Evolutionary conservation across 345 rosid species (phyloP).

Genomic region (Salix dunnii): DNA sequence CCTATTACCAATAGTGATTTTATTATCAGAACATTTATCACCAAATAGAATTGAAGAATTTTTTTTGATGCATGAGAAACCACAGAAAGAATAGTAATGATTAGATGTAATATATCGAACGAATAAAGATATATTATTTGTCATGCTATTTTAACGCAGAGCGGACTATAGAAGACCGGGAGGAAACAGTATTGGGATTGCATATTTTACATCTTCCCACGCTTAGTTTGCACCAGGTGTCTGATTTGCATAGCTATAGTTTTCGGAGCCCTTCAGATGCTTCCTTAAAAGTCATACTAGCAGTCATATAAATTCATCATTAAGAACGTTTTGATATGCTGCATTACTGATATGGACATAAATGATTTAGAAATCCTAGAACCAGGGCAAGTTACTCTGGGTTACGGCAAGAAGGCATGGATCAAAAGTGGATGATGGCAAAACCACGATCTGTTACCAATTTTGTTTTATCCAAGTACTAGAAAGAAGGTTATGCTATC

Average conservation of each 20-base stretch:
- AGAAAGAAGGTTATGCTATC: constrained; percentile 2
- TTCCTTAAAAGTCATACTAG: background rate
- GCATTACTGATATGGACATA: background rate
- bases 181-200: background rate
- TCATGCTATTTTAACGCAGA: background rate
- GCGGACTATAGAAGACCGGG: background rate
- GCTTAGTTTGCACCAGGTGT: background rate
- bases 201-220: background rate
- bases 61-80: background rate
- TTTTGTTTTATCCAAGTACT: background rate
- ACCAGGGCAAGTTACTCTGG: background rate
- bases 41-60: background rate
- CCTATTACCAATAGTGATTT: constrained; percentile 14
- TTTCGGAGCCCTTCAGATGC: background rate
- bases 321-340: background rate
- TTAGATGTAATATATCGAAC: background rate
- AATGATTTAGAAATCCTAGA: background rate
- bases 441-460: background rate
- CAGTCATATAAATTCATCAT: background rate
- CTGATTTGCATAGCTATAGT: background rate
- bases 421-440: background rate
- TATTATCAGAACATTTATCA: background rate
- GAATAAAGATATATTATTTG: background rate
- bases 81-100: background rate
- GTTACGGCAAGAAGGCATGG: background rate